phyloP scores from a whole-genome alignment of 768 basidiomycete species.

The Boletus fagicola region DNA sequence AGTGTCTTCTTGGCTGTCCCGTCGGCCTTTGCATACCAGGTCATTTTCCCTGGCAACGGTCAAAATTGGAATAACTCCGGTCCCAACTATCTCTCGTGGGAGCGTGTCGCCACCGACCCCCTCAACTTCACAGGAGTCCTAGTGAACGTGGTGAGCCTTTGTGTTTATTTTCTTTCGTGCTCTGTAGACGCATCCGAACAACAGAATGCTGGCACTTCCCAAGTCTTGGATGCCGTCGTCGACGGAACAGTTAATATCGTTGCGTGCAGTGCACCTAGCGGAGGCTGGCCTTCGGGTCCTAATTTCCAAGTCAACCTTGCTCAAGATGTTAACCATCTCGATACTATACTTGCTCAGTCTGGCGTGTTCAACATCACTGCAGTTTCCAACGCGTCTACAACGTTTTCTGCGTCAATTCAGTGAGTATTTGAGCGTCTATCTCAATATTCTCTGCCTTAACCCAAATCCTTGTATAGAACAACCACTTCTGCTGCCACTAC shows the following conservation, averaged over 20 bases:
- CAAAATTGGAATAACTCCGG: conserved; percentile 60
- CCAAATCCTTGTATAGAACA: conserved; percentile 8
- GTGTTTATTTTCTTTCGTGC: not conserved
- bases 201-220: conserved; percentile 38
- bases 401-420: conserved; percentile 12
- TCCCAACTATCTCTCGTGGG: conserved; percentile 57
- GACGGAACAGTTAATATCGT: conserved; percentile 43
- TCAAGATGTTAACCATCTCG: conserved; percentile 42
- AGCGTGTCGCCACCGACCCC: conserved; percentile 62
- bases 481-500: conserved; percentile 17
- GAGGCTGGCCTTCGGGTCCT: conserved; percentile 62
- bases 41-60: conserved; percentile 48
- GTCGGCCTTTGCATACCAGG: conserved; percentile 60
- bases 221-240: conserved; percentile 57
- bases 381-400: conserved; percentile 15
- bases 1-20: conserved; percentile 50
- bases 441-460: not conserved
- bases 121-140: conserved; percentile 68
- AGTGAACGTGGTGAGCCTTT: conserved; percentile 51
- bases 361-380: conserved; percentile 51
- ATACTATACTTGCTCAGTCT: conserved; percentile 71
- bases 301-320: conserved; percentile 75
- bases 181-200: conserved; percentile 3
- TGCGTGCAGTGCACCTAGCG: conserved; percentile 52
- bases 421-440: conserved; percentile 10